Percentiles rank a stretch among this genome's conserved stretches.
Conservation (phyloP, 2,329 filamentous ascomycete genomes). For the Arthrocladium fulminans region DNA sequence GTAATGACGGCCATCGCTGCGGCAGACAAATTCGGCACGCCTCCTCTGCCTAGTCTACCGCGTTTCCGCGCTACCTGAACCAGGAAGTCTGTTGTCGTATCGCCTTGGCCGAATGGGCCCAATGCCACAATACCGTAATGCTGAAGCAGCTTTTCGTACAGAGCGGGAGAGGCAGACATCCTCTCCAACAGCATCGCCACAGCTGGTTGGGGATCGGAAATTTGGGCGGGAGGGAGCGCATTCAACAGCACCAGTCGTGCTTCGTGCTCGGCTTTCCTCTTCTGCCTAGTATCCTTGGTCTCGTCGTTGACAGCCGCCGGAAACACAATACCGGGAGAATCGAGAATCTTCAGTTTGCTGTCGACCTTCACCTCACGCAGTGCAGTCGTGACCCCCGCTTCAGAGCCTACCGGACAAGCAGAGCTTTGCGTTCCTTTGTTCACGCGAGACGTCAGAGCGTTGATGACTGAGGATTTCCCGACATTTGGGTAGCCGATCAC, state of each 20-base stretch:
- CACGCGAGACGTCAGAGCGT: slow-evolving; percentile 72
- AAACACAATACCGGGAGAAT: slow-evolving; percentile 92
- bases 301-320: slow-evolving; percentile 51
- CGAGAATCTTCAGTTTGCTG: slow-evolving; percentile 84
- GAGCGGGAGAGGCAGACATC: slow-evolving; percentile 61
- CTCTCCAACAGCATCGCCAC: slow-evolving; percentile 76
- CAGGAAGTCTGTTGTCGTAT: slow-evolving; percentile 80
- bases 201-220: slow-evolving; percentile 82
- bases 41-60: slow-evolving; percentile 77
- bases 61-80: slow-evolving; percentile 92
- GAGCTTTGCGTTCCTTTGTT: slow-evolving; percentile 50
- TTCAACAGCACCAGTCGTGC: slow-evolving; percentile 82
- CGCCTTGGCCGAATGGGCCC: slow-evolving; percentile 55
- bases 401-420: slow-evolving; percentile 79
- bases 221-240: slow-evolving; percentile 85
- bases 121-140: slow-evolving; percentile 80
- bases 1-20: slow-evolving; percentile 89
- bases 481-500: slow-evolving; percentile 95
- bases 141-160: slow-evolving; percentile 69
- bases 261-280: slow-evolving; percentile 61
- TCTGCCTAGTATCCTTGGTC: slow-evolving; percentile 38
- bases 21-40: slow-evolving; percentile 76
- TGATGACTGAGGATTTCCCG: slow-evolving; percentile 94
- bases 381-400: slow-evolving; percentile 84
- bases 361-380: slow-evolving; percentile 88